Conservation (phyloP, 805 yeast species). For the Yamadazyma kitorensis region DNA sequence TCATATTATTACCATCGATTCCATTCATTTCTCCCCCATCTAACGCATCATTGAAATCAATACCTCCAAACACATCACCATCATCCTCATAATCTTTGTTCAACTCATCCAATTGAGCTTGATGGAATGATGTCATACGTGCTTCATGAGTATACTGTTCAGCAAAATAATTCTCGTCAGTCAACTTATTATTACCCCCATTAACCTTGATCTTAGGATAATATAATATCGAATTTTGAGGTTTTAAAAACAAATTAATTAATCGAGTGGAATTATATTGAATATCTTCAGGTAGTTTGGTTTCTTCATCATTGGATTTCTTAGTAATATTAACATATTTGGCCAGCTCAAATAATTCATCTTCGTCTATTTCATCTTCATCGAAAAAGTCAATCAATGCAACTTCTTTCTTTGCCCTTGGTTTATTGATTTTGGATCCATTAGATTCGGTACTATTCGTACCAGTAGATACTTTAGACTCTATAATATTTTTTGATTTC, state of each 20-base stretch:
- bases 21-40: constrained; percentile 10
- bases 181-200: constrained; percentile 20
- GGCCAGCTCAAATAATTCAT: constrained; percentile 32
- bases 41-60: constrained; percentile 39
- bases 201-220: constrained; percentile 13
- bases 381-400: constrained; percentile 30
- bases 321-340: constrained; percentile 16
- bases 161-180: constrained; percentile 77
- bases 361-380: constrained; percentile 29
- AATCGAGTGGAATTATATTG: constrained; percentile 69
- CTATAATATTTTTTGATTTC: constrained; percentile 30
- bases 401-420: constrained; percentile 20
- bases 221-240: constrained; percentile 28
- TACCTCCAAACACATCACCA: constrained; percentile 32
- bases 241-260: constrained; percentile 67
- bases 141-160: constrained; percentile 50
- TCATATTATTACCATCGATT: constrained; percentile 4
- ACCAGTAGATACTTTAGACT: neutral
- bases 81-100: constrained; percentile 33
- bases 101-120: constrained; percentile 40
- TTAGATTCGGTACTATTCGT: constrained; percentile 1
- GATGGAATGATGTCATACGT: constrained; percentile 36
- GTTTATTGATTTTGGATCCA: neutral
- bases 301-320: constrained; percentile 19
- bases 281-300: constrained; percentile 68